Percentiles rank a stretch among this genome's conserved stretches.
Conservation (phyloP, 495 filamentous ascomycete genomes). For the Aspergillus funiculosus region DNA sequence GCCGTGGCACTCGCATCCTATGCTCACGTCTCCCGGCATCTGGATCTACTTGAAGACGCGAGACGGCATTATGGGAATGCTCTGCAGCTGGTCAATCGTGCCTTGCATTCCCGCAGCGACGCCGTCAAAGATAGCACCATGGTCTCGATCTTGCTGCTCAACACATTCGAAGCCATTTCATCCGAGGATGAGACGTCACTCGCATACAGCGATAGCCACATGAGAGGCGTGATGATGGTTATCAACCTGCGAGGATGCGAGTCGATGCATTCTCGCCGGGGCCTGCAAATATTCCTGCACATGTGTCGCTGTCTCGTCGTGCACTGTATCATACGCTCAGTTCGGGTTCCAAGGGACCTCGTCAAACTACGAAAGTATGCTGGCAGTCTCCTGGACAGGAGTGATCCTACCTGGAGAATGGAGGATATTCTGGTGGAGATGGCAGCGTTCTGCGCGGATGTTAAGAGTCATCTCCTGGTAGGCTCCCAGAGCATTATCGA, state of each 20-base stretch:
- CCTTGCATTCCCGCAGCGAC: background rate
- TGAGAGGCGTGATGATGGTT: constrained; percentile 5
- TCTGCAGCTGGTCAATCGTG: background rate
- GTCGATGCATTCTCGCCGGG: background rate
- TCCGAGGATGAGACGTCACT: background rate
- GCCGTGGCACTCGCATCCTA: constrained; percentile 7
- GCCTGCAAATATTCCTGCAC: constrained; percentile 6
- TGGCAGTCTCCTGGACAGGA: background rate
- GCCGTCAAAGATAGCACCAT: background rate
- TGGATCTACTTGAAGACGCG: background rate
- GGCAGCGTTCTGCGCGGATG: background rate
- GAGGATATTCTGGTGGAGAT: background rate
- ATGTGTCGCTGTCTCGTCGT: constrained; percentile 2
- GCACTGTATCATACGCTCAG: constrained; percentile 2
- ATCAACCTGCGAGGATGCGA: background rate
- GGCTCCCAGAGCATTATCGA: background rate
- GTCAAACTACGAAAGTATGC: background rate
- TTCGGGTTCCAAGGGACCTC: background rate
- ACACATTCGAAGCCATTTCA: constrained; percentile 2
- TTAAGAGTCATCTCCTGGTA: background rate
- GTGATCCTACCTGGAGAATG: background rate
- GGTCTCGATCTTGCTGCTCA: constrained; percentile 4
- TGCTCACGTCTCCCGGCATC: background rate
- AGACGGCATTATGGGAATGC: background rate
- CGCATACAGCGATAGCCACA: background rate